These are phyloP conservation scores for Immersiporthe knoxdaviesiana DNA, from an alignment of 2,329 filamentous ascomycete species.

Conservation along the genomic window DNA sequence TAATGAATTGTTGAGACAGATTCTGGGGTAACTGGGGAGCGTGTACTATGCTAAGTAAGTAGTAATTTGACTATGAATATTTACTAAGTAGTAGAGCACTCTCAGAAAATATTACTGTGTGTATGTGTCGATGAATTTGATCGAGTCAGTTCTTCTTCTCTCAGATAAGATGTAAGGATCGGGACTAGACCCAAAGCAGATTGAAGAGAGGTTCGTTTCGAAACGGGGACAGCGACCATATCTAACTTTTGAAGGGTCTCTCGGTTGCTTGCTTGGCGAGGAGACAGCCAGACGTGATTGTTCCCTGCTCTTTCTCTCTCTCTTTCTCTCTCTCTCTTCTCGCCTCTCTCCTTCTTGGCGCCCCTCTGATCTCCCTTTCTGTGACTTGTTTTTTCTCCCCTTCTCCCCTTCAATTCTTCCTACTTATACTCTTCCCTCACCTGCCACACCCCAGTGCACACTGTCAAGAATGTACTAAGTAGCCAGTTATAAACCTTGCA, in stretches of 20 bases:
- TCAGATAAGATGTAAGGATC: neutral
- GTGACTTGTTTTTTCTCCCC: no score
- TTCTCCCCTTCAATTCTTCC: no score
- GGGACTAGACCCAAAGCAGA: neutral
- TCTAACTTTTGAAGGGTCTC: neutral
- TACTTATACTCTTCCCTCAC: no score
- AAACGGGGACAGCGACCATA: neutral
- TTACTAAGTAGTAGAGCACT: no score
- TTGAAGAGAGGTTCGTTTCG: neutral
- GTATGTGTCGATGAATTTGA: neutral
- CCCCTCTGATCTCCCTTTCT: no score
- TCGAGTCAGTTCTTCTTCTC: neutral
- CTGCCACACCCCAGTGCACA: no score
- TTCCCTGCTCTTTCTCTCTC: no score
- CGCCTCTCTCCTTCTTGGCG: no score
- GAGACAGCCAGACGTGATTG: neutral
- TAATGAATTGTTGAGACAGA: slow-evolving; percentile 1
- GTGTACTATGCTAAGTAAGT: neutral
- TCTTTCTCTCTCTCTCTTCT: no score
- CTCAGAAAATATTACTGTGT: neutral
- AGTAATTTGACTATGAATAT: neutral
- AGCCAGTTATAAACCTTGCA: no score
- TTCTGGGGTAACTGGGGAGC: neutral
- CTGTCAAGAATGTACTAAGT: no score
- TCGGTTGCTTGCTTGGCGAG: neutral